Conservation (phyloP, 2,329 filamentous ascomycete genomes). For the Ophiostoma piceae region DNA sequence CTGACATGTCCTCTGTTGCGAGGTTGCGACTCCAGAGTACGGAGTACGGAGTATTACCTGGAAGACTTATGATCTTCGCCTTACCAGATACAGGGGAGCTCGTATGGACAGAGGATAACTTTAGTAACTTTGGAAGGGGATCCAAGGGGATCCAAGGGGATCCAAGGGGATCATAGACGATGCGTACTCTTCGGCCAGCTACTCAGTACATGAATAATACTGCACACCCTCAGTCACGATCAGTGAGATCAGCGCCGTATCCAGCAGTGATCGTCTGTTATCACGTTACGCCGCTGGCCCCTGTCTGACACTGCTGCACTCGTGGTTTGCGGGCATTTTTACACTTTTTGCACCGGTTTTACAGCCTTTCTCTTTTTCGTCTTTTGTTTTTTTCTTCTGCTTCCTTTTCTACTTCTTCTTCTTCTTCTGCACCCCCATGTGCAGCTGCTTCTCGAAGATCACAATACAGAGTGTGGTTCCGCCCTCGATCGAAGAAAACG, state of each 20-base stretch:
- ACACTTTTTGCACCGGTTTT: neutral
- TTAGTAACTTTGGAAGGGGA: no score
- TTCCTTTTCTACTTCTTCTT: neutral
- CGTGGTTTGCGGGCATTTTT: neutral
- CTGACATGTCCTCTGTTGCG: neutral
- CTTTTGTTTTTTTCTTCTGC: neutral
- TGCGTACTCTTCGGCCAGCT: no score
- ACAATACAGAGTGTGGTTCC: neutral
- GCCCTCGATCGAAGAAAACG: slow-evolving; percentile 4
- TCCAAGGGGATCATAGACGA: no score
- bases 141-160: no score
- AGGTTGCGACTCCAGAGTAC: neutral
- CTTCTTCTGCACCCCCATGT: neutral
- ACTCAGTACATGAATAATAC: neutral
- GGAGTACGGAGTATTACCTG: neutral
- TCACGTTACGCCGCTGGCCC: neutral
- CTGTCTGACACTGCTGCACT: slow-evolving; percentile 8
- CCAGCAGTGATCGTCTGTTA: slow-evolving; percentile 8
- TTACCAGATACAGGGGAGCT: neutral
- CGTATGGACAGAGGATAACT: neutral
- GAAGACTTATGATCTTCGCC: neutral
- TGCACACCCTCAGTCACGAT: neutral
- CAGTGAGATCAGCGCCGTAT: slow-evolving; percentile 2
- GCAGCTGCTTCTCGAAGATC: neutral
- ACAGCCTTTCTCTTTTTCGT: neutral